phyloP scores from a whole-genome alignment of 768 basidiomycete genomes.

The Auricularia heimuer region DNA sequence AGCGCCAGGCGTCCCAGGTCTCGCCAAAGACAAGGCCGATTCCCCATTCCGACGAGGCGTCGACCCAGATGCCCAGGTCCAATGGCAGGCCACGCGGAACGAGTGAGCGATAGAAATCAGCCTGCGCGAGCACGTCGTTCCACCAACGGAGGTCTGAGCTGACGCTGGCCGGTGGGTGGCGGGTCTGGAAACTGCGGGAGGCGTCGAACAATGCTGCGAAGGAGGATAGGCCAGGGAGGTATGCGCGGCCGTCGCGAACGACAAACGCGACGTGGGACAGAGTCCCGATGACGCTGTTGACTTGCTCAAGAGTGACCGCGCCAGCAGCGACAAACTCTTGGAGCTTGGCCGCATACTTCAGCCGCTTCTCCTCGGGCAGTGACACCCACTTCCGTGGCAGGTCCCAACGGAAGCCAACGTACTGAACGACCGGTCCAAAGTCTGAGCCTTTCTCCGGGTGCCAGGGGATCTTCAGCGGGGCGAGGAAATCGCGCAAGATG shows the following conservation, averaged over 20 bases:
- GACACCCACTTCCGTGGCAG: constrained; percentile 16
- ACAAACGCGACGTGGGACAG: constrained; percentile 27
- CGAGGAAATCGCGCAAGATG: neutral
- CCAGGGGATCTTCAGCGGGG: neutral
- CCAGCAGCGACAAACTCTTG: constrained; percentile 9
- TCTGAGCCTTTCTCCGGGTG: constrained; percentile 10
- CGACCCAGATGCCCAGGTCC: constrained; percentile 1
- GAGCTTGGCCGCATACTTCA: constrained; percentile 15
- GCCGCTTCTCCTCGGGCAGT: constrained; percentile 22
- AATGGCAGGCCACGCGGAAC: neutral
- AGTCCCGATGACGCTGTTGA: constrained; percentile 20
- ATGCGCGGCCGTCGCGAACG: constrained; percentile 17
- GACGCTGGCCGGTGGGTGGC: constrained; percentile 15
- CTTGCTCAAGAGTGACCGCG: constrained; percentile 9
- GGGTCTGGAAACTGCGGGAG: constrained; percentile 3
- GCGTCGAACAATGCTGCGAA: constrained; percentile 19
- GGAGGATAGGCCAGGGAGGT: constrained; percentile 18
- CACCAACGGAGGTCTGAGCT: constrained; percentile 27
- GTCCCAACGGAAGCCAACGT: constrained; percentile 25
- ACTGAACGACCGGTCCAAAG: constrained; percentile 15
- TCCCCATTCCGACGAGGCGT: neutral
- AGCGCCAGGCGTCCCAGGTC: neutral
- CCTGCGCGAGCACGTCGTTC: constrained; percentile 6
- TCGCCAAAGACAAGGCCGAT: neutral
- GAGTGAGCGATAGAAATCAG: neutral